A percentile compares a stretch with the other conserved stretches of the same genome.
Evolutionary conservation across 371 early-diverging fungal genomes (phyloP).

Genomic region (Saksenaea vasiformis): DNA sequence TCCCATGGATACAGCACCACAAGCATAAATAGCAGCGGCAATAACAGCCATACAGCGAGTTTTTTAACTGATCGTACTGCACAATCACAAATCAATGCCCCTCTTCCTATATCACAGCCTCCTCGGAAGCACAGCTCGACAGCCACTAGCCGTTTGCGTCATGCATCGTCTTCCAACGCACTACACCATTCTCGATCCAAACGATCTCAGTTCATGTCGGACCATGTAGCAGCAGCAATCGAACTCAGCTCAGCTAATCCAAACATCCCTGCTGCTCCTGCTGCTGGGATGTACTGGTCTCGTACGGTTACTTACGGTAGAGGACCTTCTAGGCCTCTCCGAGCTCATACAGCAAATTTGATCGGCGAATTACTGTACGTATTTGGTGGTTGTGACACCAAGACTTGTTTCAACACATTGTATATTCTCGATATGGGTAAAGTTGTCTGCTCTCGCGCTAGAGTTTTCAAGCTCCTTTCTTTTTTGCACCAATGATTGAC

Average conservation of each 20-base stretch:
- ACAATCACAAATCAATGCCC: background rate
- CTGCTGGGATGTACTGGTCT: conserved; percentile 82
- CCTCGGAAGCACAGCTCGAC: background rate
- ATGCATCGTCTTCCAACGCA: background rate
- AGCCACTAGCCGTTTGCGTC: background rate
- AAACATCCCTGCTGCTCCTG: conserved; percentile 49
- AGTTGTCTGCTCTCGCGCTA: background rate
- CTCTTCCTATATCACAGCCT: background rate
- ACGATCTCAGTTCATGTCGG: background rate
- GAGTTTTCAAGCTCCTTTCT: background rate
- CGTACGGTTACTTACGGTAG: conserved; percentile 58
- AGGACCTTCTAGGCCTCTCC: conserved; percentile 57
- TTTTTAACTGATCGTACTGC: background rate
- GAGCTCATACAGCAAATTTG: conserved; percentile 73
- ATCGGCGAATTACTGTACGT: conserved; percentile 70
- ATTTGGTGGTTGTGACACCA: conserved; percentile 80
- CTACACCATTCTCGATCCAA: background rate
- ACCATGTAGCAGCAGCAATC: conserved; percentile 12
- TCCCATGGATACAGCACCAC: background rate
- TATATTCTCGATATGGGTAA: conserved; percentile 73
- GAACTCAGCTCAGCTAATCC: conserved; percentile 12
- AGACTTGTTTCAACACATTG: conserved; percentile 67
- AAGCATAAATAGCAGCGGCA: background rate
- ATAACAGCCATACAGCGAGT: background rate
- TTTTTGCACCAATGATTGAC: background rate